Percentiles rank a stretch among this genome's conserved stretches.
phyloP scores from a whole-genome alignment of 805 yeast species.

The Candida manassasensis region DNA sequence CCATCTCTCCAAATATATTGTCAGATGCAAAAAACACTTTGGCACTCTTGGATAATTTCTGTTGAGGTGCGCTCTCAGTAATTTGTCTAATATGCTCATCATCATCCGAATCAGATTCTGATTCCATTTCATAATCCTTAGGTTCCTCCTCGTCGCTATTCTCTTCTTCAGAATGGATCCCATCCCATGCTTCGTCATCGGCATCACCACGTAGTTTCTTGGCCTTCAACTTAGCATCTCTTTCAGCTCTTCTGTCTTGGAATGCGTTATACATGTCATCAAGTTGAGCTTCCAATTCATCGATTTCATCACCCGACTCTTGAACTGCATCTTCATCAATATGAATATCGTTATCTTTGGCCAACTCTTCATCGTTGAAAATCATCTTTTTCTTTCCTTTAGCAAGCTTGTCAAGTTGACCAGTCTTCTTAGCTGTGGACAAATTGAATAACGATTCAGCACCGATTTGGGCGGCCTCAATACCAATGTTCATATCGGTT shows the following conservation, averaged over 20 bases:
- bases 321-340: constrained; percentile 27
- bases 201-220: constrained; percentile 71
- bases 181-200: constrained; percentile 76
- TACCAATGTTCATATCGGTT: constrained; percentile 88
- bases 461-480: constrained; percentile 83
- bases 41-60: constrained; percentile 31
- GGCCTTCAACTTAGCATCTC: constrained; percentile 65
- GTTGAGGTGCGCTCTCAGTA: constrained; percentile 40
- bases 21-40: constrained; percentile 38
- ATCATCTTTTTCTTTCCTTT: constrained; percentile 71
- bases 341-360: constrained; percentile 53
- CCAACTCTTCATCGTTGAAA: constrained; percentile 51
- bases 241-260: constrained; percentile 62
- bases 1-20: constrained; percentile 34
- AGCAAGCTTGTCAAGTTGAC: constrained; percentile 66
- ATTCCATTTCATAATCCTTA: constrained; percentile 42
- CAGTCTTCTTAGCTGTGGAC: constrained; percentile 83
- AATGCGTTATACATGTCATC: constrained; percentile 75
- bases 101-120: constrained; percentile 53
- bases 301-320: constrained; percentile 50
- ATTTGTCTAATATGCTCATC: constrained; percentile 64
- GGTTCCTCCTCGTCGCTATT: constrained; percentile 30
- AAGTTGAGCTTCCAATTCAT: constrained; percentile 71
- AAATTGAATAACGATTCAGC: constrained; percentile 77
- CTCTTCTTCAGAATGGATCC: constrained; percentile 50